Base-by-base conservation (phyloP, 306 rosid genomes). In the Mucuna pruriens region DNA sequence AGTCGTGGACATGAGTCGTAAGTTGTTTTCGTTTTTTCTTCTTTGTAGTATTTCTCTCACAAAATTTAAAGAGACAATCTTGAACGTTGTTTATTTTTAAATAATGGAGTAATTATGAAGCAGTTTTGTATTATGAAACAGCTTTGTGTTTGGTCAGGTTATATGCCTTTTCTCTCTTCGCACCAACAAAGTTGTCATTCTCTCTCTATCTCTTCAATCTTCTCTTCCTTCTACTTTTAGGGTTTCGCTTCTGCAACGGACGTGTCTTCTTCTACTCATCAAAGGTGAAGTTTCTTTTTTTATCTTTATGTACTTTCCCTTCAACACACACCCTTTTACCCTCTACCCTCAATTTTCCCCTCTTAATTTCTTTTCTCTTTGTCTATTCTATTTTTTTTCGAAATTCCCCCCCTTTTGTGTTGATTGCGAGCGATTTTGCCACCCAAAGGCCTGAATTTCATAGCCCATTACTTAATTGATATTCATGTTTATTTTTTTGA, bases 231-330 rank as follows among this genome's bases (percentile, higher is more conserved):
- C 58, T 20, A 36, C 67, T 74, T 79, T 64, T 70, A 83, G 87
- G 89, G 71, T 71, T 86, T 86, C 19, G 69, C 63, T 76, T 73
- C 63, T 9, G 29, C 49, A 16, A 36, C 64, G 67, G 46, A 2
- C 73, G 22, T 48, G 17, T 54, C 62, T 62, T 26, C 61, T 65
- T 36, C 61, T 26, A 1, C 17, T 29, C 80, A 31, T 44, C 62
- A 17, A 61, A 78, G 89, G 89, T 83, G 17, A 48, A 4, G 8
- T 4, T 9, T 5, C n/a, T n/a, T 36, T 38, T 23, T 3, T 4
- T 71, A 4, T 13, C 23, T 54, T 46, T 36, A 34, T 33, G 5
- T n/a, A 22, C 25, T 76, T 77, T 62, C 52, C 16, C 61, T 39
- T 65, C 31, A 51, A 52, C 29, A 4, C 4, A 20, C 26, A 40